Base-by-base conservation (phyloP, 2,329 filamentous ascomycete genomes). In the Alternaria postmessia region DNA sequence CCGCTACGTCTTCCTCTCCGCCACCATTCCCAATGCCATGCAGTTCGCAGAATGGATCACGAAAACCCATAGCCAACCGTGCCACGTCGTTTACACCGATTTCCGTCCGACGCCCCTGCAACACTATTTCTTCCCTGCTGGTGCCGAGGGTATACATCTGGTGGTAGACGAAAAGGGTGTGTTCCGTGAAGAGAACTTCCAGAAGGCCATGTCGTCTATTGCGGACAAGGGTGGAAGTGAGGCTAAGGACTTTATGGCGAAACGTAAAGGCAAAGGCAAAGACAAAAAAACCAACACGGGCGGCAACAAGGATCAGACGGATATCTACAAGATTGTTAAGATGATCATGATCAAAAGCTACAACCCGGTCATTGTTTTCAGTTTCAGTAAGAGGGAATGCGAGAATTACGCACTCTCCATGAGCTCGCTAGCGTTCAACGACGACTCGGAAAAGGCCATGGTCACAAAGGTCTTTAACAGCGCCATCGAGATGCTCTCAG, bases 11-110 rank as follows among this genome's bases (percentile, higher is more conserved):
- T 99, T 99, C 80, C 83, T 99, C 62, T 99, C 96, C 32, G 95
- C 95, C 64, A 99, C 96, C 2, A 99, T 99, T 64, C 95, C 95
- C 55, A 99, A 99, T 76, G 94, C 95, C 53, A 97, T 98, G 87
- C 95, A 99, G 79, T 99, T 99, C 73, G 95, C 95, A 69, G 94
- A 99, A 79, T 99, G 95, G 95, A 96, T 99, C 72, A 93, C 92
- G 70, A 98, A 98, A 82, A 98, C 94, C 59, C 96, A 99, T 78
- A 91, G 92, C 67, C 96, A 99, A 75, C 94, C 95, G 7, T 99
- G 95, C 70, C 96, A 99, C 84, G 96, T 99, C 64, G 95, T 99
- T 3, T 99, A 99, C 80, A 99, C 95, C 53, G 94, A 99, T 81
- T 99, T 98, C 84, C 88, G 95, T 75, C 95, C 95, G 20, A 99